These are phyloP conservation scores for Sanguinoderma infundibulare DNA, from an alignment of 1,284 basidiomycete genomes.

Conservation along the genomic window DNA sequence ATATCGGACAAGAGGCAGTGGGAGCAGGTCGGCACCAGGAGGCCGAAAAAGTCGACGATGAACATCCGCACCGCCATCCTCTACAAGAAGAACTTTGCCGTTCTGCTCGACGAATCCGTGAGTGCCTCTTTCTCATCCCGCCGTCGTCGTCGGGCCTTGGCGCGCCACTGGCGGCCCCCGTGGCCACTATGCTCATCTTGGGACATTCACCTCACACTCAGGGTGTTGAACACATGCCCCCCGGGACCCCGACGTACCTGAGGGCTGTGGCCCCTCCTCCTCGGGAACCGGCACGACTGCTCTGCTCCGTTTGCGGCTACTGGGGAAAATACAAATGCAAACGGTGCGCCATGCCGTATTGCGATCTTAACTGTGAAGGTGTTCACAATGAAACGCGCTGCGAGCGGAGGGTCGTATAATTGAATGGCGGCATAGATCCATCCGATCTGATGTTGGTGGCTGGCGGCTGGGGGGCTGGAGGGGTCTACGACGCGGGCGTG, in stretches of 20 bases:
- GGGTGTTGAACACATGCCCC: conserved; percentile 61
- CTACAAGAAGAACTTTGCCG: conserved; percentile 76
- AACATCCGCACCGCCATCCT: conserved; percentile 76
- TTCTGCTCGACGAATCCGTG: conserved; percentile 80
- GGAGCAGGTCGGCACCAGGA: conserved; percentile 23
- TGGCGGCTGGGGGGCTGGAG: not conserved
- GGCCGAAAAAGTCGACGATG: conserved; percentile 81
- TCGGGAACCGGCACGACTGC: conserved; percentile 51
- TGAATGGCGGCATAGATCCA: not conserved
- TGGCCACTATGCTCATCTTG: not conserved
- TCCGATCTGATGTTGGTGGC: not conserved
- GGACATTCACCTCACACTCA: conserved; percentile 32
- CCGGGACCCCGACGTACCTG: conserved; percentile 59
- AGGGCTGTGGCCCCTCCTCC: conserved; percentile 55
- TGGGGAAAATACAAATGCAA: conserved; percentile 68
- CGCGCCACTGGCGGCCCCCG: not conserved
- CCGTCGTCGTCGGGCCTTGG: not conserved
- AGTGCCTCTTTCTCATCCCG: conserved; percentile 32
- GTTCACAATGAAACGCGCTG: conserved; percentile 67
- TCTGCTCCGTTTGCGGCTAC: conserved; percentile 74
- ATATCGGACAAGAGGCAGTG: conserved; percentile 71
- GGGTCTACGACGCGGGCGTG: not conserved
- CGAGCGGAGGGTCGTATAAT: conserved; percentile 55
- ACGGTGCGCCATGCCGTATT: conserved; percentile 62
- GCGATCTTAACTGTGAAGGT: conserved; percentile 57